Percentiles rank a stretch among this genome's conserved stretches.
phyloP scores from a whole-genome alignment of 257 asterid genomes.

The Knoxia roxburghii region DNA sequence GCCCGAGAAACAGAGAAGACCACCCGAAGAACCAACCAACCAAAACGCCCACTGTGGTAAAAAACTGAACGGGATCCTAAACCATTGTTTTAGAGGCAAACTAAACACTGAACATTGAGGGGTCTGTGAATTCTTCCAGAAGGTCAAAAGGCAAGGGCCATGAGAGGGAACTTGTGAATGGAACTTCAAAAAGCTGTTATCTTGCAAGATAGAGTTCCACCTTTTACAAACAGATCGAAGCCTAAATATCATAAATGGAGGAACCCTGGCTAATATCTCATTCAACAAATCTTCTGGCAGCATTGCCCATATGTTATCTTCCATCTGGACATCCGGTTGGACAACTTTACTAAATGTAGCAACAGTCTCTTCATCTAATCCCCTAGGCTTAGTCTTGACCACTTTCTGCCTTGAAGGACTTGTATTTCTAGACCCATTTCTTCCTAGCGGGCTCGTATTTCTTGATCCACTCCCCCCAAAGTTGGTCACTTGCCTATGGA shows the following conservation, averaged over 20 bases:
- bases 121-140: slow-evolving; percentile 77
- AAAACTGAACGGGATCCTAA: slow-evolving; percentile 80
- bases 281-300: slow-evolving; percentile 87
- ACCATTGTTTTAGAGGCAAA: slow-evolving; percentile 95
- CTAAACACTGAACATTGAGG: slow-evolving; percentile 95
- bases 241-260: slow-evolving; percentile 88
- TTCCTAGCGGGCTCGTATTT: slow-evolving; percentile 79
- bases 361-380: slow-evolving; percentile 89
- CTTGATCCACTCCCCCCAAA: slow-evolving; percentile 65
- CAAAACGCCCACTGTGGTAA: slow-evolving; percentile 93
- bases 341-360: slow-evolving; percentile 53
- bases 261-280: slow-evolving; percentile 89
- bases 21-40: slow-evolving; percentile 99
- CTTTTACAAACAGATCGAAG: slow-evolving; percentile 94
- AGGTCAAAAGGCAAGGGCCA: slow-evolving; percentile 95
- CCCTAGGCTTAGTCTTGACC: slow-evolving; percentile 85
- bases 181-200: slow-evolving; percentile 75
- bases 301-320: slow-evolving; percentile 94
- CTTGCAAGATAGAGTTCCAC: slow-evolving; percentile 92
- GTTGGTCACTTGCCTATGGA: slow-evolving; percentile 48
- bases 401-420: slow-evolving; percentile 87
- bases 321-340: slow-evolving; percentile 91
- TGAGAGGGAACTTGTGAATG: slow-evolving; percentile 96
- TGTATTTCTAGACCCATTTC: slow-evolving; percentile 80
- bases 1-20: slow-evolving; percentile 91